phyloP scores from a whole-genome alignment of 2,329 filamentous ascomycete species.

The Davidsoniella eucalypti region DNA sequence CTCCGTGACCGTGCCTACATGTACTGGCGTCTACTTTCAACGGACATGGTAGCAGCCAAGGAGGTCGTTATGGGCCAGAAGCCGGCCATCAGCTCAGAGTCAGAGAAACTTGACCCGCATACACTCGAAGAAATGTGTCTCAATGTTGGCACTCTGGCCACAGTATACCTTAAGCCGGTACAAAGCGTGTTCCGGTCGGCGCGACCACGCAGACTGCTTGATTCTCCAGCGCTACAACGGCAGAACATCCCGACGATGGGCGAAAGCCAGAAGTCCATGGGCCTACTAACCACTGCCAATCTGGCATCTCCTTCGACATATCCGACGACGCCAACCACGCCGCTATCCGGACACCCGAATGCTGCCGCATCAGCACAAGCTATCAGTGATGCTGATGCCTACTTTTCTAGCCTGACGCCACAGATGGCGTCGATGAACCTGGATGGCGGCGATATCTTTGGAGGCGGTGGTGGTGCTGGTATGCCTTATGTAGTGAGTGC shows the following conservation, averaged over 20 bases:
- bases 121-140: conserved; percentile 96
- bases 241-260: conserved; percentile 37
- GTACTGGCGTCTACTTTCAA: conserved; percentile 95
- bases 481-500: conserved; percentile 62
- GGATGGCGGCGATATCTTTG: conserved; percentile 47
- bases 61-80: conserved; percentile 94
- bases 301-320: conserved; percentile 16
- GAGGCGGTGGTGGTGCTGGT: conserved; percentile 34
- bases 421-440: conserved; percentile 60
- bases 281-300: conserved; percentile 36
- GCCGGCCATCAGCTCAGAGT: conserved; percentile 88
- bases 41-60: conserved; percentile 74
- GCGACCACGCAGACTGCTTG: conserved; percentile 58
- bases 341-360: background rate
- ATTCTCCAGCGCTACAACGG: conserved; percentile 74
- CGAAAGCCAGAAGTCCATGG: conserved; percentile 44
- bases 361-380: conserved; percentile 25
- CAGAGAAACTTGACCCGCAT: conserved; percentile 75
- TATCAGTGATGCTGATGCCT: conserved; percentile 72
- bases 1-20: conserved; percentile 92
- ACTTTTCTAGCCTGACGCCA: conserved; percentile 67
- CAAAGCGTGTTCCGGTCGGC: conserved; percentile 91
- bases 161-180: conserved; percentile 93
- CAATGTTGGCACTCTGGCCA: conserved; percentile 87
- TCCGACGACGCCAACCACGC: background rate